Percentiles rank a stretch among this genome's conserved stretches.
Conservation (phyloP, 495 filamentous ascomycete species). For the Tuber aestivum region DNA sequence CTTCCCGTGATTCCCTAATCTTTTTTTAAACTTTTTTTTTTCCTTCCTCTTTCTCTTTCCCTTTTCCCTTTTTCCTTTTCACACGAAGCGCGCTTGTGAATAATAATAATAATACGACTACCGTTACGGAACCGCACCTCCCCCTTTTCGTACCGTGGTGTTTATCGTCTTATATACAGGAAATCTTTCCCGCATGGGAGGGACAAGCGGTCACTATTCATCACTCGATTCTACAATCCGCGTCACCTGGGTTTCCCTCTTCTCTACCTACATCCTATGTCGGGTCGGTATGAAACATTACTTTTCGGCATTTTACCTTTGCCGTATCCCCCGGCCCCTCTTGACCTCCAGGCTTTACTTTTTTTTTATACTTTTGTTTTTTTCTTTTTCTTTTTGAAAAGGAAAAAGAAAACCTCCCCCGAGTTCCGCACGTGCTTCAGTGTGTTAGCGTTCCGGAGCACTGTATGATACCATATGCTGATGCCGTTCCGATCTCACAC, state of each 20-base stretch:
- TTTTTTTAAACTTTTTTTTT: not conserved
- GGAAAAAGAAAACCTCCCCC: not conserved
- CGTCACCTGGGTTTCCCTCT: not conserved
- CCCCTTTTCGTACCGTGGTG: no score
- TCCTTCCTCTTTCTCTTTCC: no score
- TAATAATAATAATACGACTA: no score
- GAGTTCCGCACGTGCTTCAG: not conserved
- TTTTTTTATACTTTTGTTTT: no score
- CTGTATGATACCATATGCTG: not conserved
- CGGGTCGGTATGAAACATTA: no score
- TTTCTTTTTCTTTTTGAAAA: no score
- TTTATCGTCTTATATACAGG: not conserved
- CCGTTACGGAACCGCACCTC: no score
- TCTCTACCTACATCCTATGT: no score
- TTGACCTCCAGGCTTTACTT: not conserved
- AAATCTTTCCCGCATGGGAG: not conserved
- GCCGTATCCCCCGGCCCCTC: not conserved
- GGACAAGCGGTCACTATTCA: not conserved
- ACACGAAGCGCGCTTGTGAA: no score
- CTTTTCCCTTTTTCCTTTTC: no score
- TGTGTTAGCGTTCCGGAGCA: not conserved
- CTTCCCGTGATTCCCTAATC: not conserved
- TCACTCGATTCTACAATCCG: not conserved
- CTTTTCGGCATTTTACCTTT: not conserved
- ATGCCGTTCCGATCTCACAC: no score